Conservation (phyloP, 2,329 filamentous ascomycete species). For the Paecilomyces sp. region DNA sequence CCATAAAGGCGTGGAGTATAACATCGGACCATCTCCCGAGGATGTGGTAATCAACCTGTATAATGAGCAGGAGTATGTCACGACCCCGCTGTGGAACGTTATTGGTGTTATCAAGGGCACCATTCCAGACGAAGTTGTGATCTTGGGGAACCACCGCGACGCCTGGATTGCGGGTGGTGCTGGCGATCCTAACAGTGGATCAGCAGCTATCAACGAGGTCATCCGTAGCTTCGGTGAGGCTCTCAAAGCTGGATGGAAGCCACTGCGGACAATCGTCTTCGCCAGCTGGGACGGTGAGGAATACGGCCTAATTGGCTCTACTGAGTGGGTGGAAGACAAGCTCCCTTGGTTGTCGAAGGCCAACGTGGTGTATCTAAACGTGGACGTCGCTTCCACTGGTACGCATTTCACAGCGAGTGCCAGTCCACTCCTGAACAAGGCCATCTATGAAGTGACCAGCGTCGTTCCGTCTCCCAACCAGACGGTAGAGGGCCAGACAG, state of each 20-base stretch:
- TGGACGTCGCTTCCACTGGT: slow-evolving; percentile 67
- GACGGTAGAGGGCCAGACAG: slow-evolving; percentile 60
- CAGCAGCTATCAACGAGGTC: slow-evolving; percentile 70
- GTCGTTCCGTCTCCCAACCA: slow-evolving; percentile 68
- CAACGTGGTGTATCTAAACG: slow-evolving; percentile 77
- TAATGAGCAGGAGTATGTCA: slow-evolving; percentile 77
- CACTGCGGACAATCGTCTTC: slow-evolving; percentile 84
- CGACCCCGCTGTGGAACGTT: slow-evolving; percentile 80
- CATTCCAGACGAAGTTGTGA: slow-evolving; percentile 73
- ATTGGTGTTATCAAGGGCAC: slow-evolving; percentile 89
- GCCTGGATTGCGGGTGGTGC: slow-evolving; percentile 85
- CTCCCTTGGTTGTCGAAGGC: slow-evolving; percentile 68
- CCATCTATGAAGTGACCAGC: slow-evolving; percentile 60
- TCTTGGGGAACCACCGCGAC: slow-evolving; percentile 89
- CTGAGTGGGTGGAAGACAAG: slow-evolving; percentile 90
- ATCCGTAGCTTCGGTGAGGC: slow-evolving; percentile 68
- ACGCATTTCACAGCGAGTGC: slow-evolving; percentile 58
- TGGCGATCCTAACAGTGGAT: slow-evolving; percentile 75
- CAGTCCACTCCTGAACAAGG: slow-evolving; percentile 67
- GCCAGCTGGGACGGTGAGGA: slow-evolving; percentile 81
- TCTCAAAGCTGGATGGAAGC: slow-evolving; percentile 68
- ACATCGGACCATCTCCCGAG: slow-evolving; percentile 74
- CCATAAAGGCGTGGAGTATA: slow-evolving; percentile 78
- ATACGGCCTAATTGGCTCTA: slow-evolving; percentile 78
- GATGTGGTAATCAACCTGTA: slow-evolving; percentile 62